These are phyloP conservation scores for Thelonectria rubi DNA, from an alignment of 2,329 filamentous ascomycete genomes.

Conservation along the genomic window DNA sequence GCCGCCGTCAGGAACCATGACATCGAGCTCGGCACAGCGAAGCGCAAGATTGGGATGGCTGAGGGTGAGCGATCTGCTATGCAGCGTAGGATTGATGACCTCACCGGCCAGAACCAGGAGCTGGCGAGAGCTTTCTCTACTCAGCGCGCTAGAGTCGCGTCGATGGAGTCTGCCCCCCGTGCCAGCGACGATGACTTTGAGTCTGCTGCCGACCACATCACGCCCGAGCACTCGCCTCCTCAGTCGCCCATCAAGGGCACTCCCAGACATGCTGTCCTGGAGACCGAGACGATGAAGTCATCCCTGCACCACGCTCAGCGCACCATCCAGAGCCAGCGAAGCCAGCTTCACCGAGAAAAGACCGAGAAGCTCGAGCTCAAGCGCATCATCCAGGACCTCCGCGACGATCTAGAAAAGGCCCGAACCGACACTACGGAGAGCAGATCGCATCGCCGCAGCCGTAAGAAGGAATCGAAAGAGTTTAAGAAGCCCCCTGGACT, in stretches of 20 bases:
- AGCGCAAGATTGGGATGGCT: slow-evolving; percentile 79
- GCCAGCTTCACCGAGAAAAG: slow-evolving; percentile 96
- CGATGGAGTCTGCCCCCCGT: slow-evolving; percentile 68
- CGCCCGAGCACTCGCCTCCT: slow-evolving; percentile 90
- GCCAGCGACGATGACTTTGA: slow-evolving; percentile 71
- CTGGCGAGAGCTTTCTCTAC: slow-evolving; percentile 84
- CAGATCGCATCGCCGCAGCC: slow-evolving; percentile 66
- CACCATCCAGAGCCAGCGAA: slow-evolving; percentile 95
- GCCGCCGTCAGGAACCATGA: slow-evolving; percentile 84
- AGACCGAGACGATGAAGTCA: slow-evolving; percentile 93
- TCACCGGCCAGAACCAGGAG: slow-evolving; percentile 89
- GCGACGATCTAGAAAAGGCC: slow-evolving; percentile 85
- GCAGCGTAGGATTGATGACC: slow-evolving; percentile 86
- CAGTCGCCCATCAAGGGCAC: slow-evolving; percentile 91
- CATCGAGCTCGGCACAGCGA: slow-evolving; percentile 84
- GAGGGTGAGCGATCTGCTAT: slow-evolving; percentile 82
- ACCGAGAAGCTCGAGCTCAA: slow-evolving; percentile 97
- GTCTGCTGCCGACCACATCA: slow-evolving; percentile 73
- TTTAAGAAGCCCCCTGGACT: slow-evolving; percentile 83
- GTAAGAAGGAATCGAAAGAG: slow-evolving; percentile 70
- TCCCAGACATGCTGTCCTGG: slow-evolving; percentile 88
- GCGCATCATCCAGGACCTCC: slow-evolving; percentile 92
- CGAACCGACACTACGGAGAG: slow-evolving; percentile 61
- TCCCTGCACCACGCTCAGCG: slow-evolving; percentile 94
- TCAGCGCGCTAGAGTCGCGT: slow-evolving; percentile 72